phyloP scores from a whole-genome alignment of 2,329 filamentous ascomycete genomes.

The Teratosphaeriaceae sp. region DNA sequence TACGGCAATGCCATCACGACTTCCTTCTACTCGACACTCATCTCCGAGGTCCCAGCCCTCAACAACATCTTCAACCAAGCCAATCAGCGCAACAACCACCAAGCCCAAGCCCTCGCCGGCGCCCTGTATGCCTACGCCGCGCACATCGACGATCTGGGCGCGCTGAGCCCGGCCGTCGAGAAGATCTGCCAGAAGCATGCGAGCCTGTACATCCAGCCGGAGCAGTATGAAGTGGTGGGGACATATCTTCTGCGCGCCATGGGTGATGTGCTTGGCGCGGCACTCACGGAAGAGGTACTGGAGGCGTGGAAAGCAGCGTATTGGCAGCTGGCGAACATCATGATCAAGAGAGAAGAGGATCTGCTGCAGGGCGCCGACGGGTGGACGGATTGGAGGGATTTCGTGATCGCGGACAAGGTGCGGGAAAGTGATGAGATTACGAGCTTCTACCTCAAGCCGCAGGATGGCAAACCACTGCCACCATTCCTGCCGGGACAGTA shows the following conservation, averaged over 20 bases:
- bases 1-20: constrained; percentile 63
- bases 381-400: constrained; percentile 63
- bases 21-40: constrained; percentile 66
- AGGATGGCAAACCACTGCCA: constrained; percentile 56
- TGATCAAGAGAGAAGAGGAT: constrained; percentile 59
- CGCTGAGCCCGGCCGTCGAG: constrained; percentile 51
- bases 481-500: constrained; percentile 65
- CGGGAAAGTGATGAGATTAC: constrained; percentile 62
- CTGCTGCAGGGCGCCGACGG: constrained; percentile 55
- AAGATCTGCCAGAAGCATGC: constrained; percentile 73
- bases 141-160: constrained; percentile 62
- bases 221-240: constrained; percentile 65
- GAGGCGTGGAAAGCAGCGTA: constrained; percentile 67
- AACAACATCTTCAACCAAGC: constrained; percentile 65
- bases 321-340: constrained; percentile 64
- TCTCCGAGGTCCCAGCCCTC: constrained; percentile 58
- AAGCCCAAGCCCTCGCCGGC: constrained; percentile 62
- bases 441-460: constrained; percentile 62
- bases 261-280: constrained; percentile 58
- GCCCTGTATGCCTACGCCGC: constrained; percentile 65
- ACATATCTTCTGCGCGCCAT: constrained; percentile 63
- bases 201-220: constrained; percentile 59
- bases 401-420: constrained; percentile 59
- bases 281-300: constrained; percentile 57
- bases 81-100: constrained; percentile 61